A percentile compares a stretch with the other conserved stretches of the same genome.
Conservation (phyloP, 306 rosid genomes). For the Pterocarpus santalinus region DNA sequence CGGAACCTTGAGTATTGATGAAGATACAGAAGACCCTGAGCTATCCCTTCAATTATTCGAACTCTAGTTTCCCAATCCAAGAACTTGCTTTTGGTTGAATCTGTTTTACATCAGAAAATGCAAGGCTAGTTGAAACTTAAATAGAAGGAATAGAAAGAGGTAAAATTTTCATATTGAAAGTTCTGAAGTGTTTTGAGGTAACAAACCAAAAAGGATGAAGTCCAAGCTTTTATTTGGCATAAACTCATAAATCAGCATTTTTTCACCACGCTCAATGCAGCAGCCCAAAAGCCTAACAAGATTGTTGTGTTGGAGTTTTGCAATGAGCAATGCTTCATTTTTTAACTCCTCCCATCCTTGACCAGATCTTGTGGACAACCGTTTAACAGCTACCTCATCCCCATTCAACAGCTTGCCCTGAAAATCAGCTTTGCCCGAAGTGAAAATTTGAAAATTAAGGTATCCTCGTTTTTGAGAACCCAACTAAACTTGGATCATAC, state of each 20-base stretch:
- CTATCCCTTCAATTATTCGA: constrained; percentile 45
- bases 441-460: too few species aligned
- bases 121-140: too few species aligned
- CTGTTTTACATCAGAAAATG: constrained; percentile 13
- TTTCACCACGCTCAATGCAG: constrained; percentile 49
- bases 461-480: too few species aligned
- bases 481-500: constrained; percentile 14
- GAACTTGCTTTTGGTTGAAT: constrained; percentile 22
- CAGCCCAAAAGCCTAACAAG: constrained; percentile 54
- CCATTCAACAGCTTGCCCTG: constrained; percentile 50
- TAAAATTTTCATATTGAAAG: too few species aligned
- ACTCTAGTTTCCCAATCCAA: constrained; percentile 49
- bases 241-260: constrained; percentile 46
- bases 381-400: constrained; percentile 53
- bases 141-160: too few species aligned
- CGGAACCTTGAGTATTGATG: constrained; percentile 47
- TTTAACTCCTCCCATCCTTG: constrained; percentile 58
- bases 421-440: not conserved
- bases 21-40: constrained; percentile 54
- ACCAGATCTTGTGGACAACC: constrained; percentile 50
- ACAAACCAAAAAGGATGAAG: constrained; percentile 48
- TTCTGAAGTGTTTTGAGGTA: not conserved
- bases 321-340: constrained; percentile 50
- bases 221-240: constrained; percentile 57
- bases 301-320: constrained; percentile 57